phyloP scores from a whole-genome alignment of 2,329 filamentous ascomycete species.

The Hypoxylon sp. region DNA sequence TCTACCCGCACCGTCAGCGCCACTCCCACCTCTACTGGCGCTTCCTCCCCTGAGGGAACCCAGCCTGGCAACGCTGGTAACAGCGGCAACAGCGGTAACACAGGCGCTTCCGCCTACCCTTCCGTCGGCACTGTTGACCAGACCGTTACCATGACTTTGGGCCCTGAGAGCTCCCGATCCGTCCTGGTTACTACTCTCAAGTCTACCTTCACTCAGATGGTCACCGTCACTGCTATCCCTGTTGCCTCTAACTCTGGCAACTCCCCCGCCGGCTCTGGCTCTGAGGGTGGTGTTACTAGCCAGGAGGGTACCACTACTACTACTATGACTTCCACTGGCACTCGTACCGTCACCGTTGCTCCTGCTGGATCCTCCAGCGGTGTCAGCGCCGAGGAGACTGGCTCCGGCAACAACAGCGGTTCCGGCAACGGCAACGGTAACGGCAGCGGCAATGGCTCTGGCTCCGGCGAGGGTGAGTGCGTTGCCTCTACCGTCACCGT shows the following conservation, averaged over 20 bases:
- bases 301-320: slow-evolving; percentile 51
- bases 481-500: slow-evolving; percentile 53
- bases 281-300: slow-evolving; percentile 20
- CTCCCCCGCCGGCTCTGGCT: slow-evolving; percentile 2
- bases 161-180: slow-evolving; percentile 51
- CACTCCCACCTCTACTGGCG: slow-evolving; percentile 41
- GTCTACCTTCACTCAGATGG: slow-evolving; percentile 51
- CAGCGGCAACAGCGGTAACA: slow-evolving; percentile 1
- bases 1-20: slow-evolving; percentile 48
- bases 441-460: slow-evolving; percentile 24
- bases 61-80: slow-evolving; percentile 11
- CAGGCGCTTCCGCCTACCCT: slow-evolving; percentile 32
- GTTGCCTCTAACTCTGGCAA: slow-evolving; percentile 32
- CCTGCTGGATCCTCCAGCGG: slow-evolving; percentile 32
- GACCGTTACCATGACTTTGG: slow-evolving; percentile 51
- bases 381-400: slow-evolving; percentile 35
- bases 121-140: slow-evolving; percentile 39
- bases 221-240: slow-evolving; percentile 50
- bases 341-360: slow-evolving; percentile 53
- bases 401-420: slow-evolving; percentile 34
- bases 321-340: slow-evolving; percentile 53
- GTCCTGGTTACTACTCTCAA: slow-evolving; percentile 52
- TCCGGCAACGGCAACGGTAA: slow-evolving; percentile 27
- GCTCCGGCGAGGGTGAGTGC: slow-evolving; percentile 40
- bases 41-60: slow-evolving; percentile 23